Evolutionary conservation across 805 yeast species (phyloP).

Genomic region (Candida golubevii): DNA sequence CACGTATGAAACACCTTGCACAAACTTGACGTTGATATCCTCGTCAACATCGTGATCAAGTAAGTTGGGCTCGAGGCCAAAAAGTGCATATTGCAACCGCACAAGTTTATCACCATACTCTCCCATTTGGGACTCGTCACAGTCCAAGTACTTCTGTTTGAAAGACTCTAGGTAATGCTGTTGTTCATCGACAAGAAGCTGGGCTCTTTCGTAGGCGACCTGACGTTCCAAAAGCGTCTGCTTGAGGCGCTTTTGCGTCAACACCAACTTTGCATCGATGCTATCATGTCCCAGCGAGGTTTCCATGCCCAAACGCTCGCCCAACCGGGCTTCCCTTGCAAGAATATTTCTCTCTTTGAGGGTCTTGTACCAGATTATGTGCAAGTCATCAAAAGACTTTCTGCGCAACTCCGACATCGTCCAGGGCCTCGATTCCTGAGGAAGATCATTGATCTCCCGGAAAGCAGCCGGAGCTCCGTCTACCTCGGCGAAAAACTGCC

Average conservation of each 20-base stretch:
- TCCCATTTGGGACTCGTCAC: conserved; percentile 46
- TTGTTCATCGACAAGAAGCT: conserved; percentile 42
- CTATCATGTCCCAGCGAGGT: conserved; percentile 37
- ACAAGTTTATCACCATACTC: conserved; percentile 66
- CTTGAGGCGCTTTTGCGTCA: conserved; percentile 55
- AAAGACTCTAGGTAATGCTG: conserved; percentile 53
- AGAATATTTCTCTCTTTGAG: conserved; percentile 77
- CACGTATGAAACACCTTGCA: conserved; percentile 64
- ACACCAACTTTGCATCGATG: conserved; percentile 34
- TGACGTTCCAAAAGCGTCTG: conserved; percentile 86
- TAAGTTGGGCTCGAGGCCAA: conserved; percentile 73
- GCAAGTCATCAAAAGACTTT: conserved; percentile 88
- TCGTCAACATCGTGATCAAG: conserved; percentile 52
- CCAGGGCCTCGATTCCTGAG: conserved; percentile 71
- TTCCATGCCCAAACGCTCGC: conserved; percentile 27
- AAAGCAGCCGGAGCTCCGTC: conserved; percentile 50
- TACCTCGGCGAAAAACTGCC: conserved; percentile 75
- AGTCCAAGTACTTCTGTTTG: conserved; percentile 50
- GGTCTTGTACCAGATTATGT: conserved; percentile 84
- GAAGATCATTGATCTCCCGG: conserved; percentile 53
- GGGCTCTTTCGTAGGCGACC: conserved; percentile 60
- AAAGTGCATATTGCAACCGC: conserved; percentile 76
- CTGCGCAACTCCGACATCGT: conserved; percentile 81
- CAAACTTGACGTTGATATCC: conserved; percentile 45
- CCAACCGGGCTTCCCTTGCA: conserved; percentile 68